A percentile compares a stretch with the other conserved stretches of the same genome.
phyloP scores from a whole-genome alignment of 306 rosid species.

The Castanea crenata region DNA sequence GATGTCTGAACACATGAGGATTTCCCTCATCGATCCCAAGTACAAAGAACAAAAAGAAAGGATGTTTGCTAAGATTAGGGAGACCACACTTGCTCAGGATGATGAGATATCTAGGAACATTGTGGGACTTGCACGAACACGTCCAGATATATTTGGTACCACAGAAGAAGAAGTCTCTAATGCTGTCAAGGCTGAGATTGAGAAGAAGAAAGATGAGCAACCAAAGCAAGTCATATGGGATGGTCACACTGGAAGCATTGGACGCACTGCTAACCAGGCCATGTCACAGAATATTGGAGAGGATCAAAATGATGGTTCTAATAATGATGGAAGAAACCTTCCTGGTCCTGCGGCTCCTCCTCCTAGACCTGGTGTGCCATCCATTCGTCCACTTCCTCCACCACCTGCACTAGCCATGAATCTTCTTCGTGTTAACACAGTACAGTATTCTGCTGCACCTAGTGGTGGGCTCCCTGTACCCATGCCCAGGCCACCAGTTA shows the following conservation, averaged over 20 bases:
- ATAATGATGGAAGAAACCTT: constrained; percentile 57
- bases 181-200: constrained; percentile 97
- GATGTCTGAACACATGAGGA: constrained; percentile 98
- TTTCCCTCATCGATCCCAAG: constrained; percentile 96
- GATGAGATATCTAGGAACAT: constrained; percentile 86
- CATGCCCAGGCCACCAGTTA: constrained; percentile 61
- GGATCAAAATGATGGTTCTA: constrained; percentile 57
- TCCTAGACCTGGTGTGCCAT: constrained; percentile 81
- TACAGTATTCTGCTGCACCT: constrained; percentile 61
- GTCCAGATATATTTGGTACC: constrained; percentile 98
- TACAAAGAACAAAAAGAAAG: constrained; percentile 95
- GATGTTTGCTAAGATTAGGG: constrained; percentile 97
- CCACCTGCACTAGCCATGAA: constrained; percentile 90
- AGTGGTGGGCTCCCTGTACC: constrained; percentile 57
- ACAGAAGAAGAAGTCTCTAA: constrained; percentile 97
- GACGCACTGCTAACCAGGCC: constrained; percentile 92
- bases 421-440: constrained; percentile 62
- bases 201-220: constrained; percentile 92
- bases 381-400: constrained; percentile 87
- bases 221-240: constrained; percentile 99
- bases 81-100: constrained; percentile 94
- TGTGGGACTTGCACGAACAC: constrained; percentile 90
- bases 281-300: constrained; percentile 78
- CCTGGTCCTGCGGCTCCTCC: constrained; percentile 96
- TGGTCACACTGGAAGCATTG: constrained; percentile 97